Conservation (phyloP, 225 moss, liverwort and hornwort genomes). For the Pleurozium schreberi region DNA sequence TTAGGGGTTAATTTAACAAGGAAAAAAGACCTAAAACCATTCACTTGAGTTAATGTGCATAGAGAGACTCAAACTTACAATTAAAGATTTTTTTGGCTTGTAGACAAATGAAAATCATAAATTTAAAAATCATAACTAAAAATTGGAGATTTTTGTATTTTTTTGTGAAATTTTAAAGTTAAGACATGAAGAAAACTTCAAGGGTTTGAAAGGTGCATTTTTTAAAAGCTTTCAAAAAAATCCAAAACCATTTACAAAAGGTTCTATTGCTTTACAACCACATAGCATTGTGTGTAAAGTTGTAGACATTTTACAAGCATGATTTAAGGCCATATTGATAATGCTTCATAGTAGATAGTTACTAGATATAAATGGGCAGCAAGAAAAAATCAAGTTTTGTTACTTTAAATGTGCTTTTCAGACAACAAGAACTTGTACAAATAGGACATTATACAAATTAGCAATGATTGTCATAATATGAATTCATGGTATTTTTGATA, state of each 20-base stretch:
- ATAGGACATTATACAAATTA: neutral
- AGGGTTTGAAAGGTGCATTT: neutral
- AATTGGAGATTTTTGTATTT: neutral
- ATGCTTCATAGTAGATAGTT: neutral
- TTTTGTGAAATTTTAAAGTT: neutral
- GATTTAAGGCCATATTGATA: too few species aligned
- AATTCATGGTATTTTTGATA: too few species aligned
- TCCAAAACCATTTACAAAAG: neutral
- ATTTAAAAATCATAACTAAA: neutral
- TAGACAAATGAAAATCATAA: neutral
- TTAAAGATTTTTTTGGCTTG: neutral
- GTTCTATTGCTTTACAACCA: neutral
- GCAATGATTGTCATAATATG: too few species aligned
- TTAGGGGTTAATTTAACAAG: neutral
- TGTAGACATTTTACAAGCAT: neutral
- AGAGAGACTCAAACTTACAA: neutral
- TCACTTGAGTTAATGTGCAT: neutral
- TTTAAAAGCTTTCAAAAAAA: neutral
- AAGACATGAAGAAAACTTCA: too few species aligned
- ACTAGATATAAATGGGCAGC: accelerated
- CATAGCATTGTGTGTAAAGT: accelerated
- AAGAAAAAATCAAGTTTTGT: accelerated
- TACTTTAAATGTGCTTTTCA: neutral
- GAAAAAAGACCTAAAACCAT: accelerated
- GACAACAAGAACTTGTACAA: neutral